Evolutionary conservation across 257 asterid species (phyloP), one percentile per base, ranked within the genome.

Genomic region (Lycium ferocissimum): DNA sequence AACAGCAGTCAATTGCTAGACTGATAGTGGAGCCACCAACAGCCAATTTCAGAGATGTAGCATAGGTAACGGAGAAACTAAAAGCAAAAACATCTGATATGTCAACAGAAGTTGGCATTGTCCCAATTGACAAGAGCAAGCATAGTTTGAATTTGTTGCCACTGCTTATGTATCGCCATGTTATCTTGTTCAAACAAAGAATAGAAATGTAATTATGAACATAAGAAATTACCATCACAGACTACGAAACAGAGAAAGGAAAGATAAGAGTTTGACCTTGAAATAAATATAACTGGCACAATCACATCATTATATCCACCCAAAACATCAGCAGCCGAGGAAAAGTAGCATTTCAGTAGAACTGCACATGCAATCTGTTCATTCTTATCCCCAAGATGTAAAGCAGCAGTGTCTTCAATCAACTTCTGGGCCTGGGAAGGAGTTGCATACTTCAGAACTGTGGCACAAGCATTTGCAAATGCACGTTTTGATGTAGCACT

Each of bases 401-500:
- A 86, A 86, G 89, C 87, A 35, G 93, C 92, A 35, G 99, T 95
- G 89, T 96, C 98, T 88, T 94, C 97, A 65, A 96, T 93, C 89
- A 95, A 88, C 87, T 92, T 95, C 90, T 95, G 98, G 82, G 98
- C 97, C 88, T 92, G 98, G 72, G 95, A 88, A 82, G 97, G 93
- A 84, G 90, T 79, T 80, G 99, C 95, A 85, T 89, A 89, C 91
- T 95, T 96, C 90, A 96, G 87, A 87, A 96, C 94, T 84, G 91
- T 85, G 53, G 99, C 97, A 87, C 98, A 96, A 57, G 99, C 99
- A 93, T 92, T 95, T 66, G 98, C 97, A 89, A 94, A 95, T 81
- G 98, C 98, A 83, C 98, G 98, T 86, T 90, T 95, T 53, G 97
- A 93, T 35, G 97, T 90, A 86, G 90, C 86, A 85, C 99, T 95